These are phyloP conservation scores for Penicillium sp. DNA, from an alignment of 2,329 filamentous ascomycete genomes.

Conservation along the genomic window DNA sequence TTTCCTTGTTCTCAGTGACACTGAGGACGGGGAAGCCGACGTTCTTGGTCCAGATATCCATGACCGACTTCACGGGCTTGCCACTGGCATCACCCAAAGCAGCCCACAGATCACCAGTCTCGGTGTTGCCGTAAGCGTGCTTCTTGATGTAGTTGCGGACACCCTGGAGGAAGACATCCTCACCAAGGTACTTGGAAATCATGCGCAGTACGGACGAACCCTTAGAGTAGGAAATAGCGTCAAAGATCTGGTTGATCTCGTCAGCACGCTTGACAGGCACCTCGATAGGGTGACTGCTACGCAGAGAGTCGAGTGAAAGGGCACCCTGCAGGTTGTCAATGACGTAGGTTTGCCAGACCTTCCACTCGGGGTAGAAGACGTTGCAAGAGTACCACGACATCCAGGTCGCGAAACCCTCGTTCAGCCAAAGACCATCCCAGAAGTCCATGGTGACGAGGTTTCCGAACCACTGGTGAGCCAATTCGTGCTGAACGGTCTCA, in stretches of 20 bases:
- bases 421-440: constrained; percentile 97
- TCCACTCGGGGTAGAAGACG: constrained; percentile 95
- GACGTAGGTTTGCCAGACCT: constrained; percentile 95
- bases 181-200: constrained; percentile 93
- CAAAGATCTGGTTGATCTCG: constrained; percentile 97
- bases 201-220: constrained; percentile 94
- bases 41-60: constrained; percentile 97
- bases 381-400: constrained; percentile 96
- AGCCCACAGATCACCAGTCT: constrained; percentile 87
- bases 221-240: constrained; percentile 96
- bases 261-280: constrained; percentile 93
- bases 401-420: constrained; percentile 89
- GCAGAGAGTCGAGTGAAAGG: constrained; percentile 81
- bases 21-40: constrained; percentile 90
- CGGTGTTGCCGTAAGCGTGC: constrained; percentile 94
- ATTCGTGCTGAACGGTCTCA: constrained; percentile 93
- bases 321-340: constrained; percentile 89
- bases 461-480: constrained; percentile 98
- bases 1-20: constrained; percentile 72
- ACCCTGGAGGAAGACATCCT: constrained; percentile 90
- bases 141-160: constrained; percentile 90
- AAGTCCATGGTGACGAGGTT: constrained; percentile 98
- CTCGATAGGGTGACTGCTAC: constrained; percentile 95
- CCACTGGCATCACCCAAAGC: constrained; percentile 85
- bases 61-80: constrained; percentile 85